Evolutionary conservation across 1,284 basidiomycete genomes (phyloP), one percentile per base, ranked within the genome.

Genomic region (Porogramme epimiltina): DNA sequence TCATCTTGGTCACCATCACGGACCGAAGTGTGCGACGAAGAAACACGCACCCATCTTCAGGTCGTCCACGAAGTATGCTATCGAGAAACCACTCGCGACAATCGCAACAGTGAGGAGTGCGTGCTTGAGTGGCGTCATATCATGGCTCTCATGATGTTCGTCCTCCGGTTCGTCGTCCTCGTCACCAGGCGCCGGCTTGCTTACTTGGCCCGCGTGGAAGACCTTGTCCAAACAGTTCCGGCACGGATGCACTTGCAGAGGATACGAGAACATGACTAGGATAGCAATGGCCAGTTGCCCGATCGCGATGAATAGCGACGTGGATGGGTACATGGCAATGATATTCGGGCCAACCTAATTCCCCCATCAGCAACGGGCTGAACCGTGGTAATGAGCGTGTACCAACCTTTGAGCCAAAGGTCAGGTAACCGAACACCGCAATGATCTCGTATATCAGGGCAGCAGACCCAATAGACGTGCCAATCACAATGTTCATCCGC

Each of bases 281-380:
- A 93, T 75, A 36, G 95, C 91, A 62, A 99, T 97, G 18, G 95
- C 95, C 8, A 98, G 75, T 65, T 98, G 93, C 5, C 95, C 95
- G 56, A 97, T 69, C 36, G 95, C 94, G 57, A 99, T 91, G 69
- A 97, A 91, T 28, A 96, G 71, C 34, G 93, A 94, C 1, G 91
- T 92, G n/a, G 91, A 85, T 2, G 95, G 94, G 65, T 97, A 98
- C 91, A 94, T 95, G 16, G 91, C 90, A 61, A 98, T 91, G 61
- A 98, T 90, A 72, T 98, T 96, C 31, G 89, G 84, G 38, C 89
- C 86, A 56, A 98, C 93, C 86, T 90, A 24, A 16, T n/a, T 9
- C n/a, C 34, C 5, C 5, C 10, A 37, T 37, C 34, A 37, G 34
- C n/a, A 6, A n/a, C 34, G 16, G n/a, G 9, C 28, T 31, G 5